phyloP scores from a whole-genome alignment of 2,329 filamentous ascomycete species.

The Onygena corvina region DNA sequence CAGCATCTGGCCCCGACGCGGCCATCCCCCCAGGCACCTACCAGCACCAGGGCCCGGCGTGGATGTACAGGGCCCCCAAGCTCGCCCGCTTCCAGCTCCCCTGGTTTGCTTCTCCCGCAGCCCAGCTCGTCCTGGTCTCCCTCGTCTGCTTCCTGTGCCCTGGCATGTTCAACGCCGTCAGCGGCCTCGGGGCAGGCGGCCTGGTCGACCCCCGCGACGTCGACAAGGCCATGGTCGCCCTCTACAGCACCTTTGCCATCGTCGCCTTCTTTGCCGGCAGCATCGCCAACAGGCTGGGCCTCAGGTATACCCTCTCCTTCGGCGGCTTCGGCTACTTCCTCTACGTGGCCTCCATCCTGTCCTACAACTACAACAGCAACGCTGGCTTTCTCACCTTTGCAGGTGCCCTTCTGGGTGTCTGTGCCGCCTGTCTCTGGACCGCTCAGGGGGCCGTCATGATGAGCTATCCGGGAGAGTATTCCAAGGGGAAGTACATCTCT shows the following conservation, averaged over 20 bases:
- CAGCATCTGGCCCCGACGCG: not conserved
- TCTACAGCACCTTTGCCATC: slow-evolving; percentile 60
- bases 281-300: slow-evolving; percentile 35
- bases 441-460: slow-evolving; percentile 49
- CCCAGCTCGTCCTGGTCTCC: slow-evolving; percentile 60
- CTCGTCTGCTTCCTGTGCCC: slow-evolving; percentile 61
- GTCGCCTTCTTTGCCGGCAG: slow-evolving; percentile 51
- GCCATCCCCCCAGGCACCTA: not conserved
- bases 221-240: slow-evolving; percentile 56
- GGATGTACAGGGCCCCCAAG: slow-evolving; percentile 55
- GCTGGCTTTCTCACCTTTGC: slow-evolving; percentile 39
- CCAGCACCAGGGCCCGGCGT: slow-evolving; percentile 26
- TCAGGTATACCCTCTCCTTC: slow-evolving; percentile 34
- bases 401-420: slow-evolving; percentile 39
- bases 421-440: slow-evolving; percentile 40
- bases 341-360: slow-evolving; percentile 39
- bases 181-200: slow-evolving; percentile 54
- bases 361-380: slow-evolving; percentile 41
- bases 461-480: slow-evolving; percentile 67
- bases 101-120: slow-evolving; percentile 62
- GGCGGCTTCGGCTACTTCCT: slow-evolving; percentile 40
- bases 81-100: slow-evolving; percentile 44
- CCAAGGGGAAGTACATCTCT: slow-evolving; percentile 80
- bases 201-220: slow-evolving; percentile 46
- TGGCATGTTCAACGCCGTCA: slow-evolving; percentile 59